Conservation (phyloP, 345 rosid genomes). For the Salix koriyanagi region DNA sequence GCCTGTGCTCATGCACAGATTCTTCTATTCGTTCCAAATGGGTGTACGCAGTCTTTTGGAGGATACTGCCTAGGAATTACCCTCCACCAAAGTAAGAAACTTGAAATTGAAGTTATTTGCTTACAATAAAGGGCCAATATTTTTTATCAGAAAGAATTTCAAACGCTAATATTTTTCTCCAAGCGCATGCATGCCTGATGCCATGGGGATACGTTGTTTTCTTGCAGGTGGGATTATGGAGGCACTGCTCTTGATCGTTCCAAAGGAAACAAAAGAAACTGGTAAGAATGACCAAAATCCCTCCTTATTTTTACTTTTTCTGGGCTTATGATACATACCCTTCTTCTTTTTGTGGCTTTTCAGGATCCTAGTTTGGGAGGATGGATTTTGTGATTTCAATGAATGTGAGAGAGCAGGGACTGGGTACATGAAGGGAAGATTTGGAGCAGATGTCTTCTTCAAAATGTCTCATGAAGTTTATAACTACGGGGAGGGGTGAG, state of each 20-base stretch:
- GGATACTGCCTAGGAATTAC: conserved; percentile 69
- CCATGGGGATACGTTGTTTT: conserved; percentile 16
- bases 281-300: conserved; percentile 31
- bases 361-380: conserved; percentile 85
- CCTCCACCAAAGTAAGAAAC: conserved; percentile 70
- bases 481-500: conserved; percentile 72
- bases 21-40: conserved; percentile 58
- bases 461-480: conserved; percentile 82
- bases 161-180: neutral
- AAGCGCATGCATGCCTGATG: neutral
- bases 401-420: conserved; percentile 50
- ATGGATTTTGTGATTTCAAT: conserved; percentile 62
- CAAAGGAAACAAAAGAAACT: conserved; percentile 69
- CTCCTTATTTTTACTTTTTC: neutral
- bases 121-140: conserved; percentile 1
- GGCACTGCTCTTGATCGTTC: conserved; percentile 58
- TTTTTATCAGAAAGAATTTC: neutral
- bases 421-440: conserved; percentile 44
- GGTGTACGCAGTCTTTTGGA: conserved; percentile 79
- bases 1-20: conserved; percentile 45
- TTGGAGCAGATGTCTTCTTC: conserved; percentile 67
- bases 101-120: neutral
- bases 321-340: neutral
- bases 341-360: neutral
- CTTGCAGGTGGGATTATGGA: conserved; percentile 72